Evolutionary conservation across 2,329 filamentous ascomycete genomes (phyloP).

Genomic region (Epichloe amarillans): DNA sequence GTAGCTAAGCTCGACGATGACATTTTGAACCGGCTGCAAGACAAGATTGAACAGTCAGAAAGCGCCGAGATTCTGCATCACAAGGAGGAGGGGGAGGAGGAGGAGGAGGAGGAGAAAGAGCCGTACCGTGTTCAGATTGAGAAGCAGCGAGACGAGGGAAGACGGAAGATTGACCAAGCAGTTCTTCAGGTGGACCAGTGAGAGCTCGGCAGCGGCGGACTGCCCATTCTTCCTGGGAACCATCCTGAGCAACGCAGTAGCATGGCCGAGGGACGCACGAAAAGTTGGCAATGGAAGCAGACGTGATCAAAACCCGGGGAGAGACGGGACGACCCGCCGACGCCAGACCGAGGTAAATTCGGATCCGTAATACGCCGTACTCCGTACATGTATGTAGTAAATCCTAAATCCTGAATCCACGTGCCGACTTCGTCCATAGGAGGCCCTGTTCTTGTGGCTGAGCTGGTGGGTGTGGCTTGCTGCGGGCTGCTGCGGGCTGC

Average conservation of each 20-base stretch:
- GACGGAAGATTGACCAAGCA: conserved; percentile 88
- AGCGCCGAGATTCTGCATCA: background rate
- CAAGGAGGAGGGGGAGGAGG: background rate
- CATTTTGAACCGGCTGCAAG: conserved; percentile 76
- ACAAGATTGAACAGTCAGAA: conserved; percentile 1
- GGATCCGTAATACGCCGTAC: no score
- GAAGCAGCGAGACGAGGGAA: conserved; percentile 68
- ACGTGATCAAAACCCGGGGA: background rate
- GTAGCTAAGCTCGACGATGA: conserved; percentile 82
- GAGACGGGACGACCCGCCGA: background rate
- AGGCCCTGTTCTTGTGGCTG: background rate
- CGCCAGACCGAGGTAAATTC: conserved; percentile 13
- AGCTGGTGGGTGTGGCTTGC: background rate
- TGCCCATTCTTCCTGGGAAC: conserved; percentile 40
- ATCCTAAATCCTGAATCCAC: no score
- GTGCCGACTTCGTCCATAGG: conserved; percentile 13
- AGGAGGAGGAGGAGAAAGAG: background rate
- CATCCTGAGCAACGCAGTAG: conserved; percentile 20
- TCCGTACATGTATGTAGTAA: no score
- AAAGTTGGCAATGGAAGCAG: background rate
- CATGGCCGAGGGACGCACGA: background rate
- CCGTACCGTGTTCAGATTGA: conserved; percentile 79
- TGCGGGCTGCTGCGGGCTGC: background rate
- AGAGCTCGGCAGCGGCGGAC: conserved; percentile 67
- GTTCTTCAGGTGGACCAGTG: conserved; percentile 77